Evolutionary conservation across 768 basidiomycete genomes (phyloP).

Genomic region (Boletus huronensis): DNA sequence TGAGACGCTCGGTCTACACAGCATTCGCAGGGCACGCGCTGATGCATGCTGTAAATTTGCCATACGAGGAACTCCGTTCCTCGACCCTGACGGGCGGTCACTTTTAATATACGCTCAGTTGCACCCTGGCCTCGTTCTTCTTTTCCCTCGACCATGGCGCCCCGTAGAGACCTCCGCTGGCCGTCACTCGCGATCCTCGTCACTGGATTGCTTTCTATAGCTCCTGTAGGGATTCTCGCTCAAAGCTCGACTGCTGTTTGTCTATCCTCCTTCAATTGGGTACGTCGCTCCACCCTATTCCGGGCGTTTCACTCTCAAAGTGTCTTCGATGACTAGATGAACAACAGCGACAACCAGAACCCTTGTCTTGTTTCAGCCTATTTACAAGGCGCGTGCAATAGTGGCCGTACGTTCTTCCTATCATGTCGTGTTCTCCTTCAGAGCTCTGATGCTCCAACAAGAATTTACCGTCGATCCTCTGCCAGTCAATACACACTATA

Average conservation of each 20-base stretch:
- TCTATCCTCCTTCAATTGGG: constrained; percentile 25
- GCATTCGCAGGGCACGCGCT: background rate
- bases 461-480: constrained; percentile 40
- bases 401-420: constrained; percentile 35
- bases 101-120: background rate
- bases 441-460: constrained; percentile 17
- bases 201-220: constrained; percentile 13
- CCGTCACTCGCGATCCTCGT: constrained; percentile 17
- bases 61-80: constrained; percentile 11
- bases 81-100: background rate
- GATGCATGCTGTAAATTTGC: constrained; percentile 7
- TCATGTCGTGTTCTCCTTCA: constrained; percentile 5
- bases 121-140: background rate
- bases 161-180: constrained; percentile 3
- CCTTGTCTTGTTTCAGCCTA: constrained; percentile 46
- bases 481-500: constrained; percentile 30
- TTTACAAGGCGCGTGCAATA: constrained; percentile 40
- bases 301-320: background rate
- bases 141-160: constrained; percentile 8
- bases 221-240: constrained; percentile 16
- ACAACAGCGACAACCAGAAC: constrained; percentile 45
- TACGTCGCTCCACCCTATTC: constrained; percentile 4
- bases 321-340: constrained; percentile 20
- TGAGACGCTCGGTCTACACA: background rate
- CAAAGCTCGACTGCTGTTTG: constrained; percentile 27